Evolutionary conservation across 1,284 basidiomycete species (phyloP).

Genomic region (Fistulina hepatica): DNA sequence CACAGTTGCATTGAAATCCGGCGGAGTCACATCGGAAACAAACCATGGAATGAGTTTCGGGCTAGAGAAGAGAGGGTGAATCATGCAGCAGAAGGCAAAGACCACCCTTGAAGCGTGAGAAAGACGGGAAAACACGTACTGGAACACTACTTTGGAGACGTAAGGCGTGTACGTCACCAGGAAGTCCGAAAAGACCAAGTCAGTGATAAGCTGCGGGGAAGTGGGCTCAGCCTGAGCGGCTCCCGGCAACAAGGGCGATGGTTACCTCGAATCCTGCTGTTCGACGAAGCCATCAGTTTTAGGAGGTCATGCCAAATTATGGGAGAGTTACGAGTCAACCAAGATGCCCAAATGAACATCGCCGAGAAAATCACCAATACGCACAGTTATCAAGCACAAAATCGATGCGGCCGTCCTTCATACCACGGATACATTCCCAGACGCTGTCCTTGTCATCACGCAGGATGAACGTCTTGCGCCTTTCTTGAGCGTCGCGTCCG

Average conservation of each 20-base stretch:
- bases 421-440: conserved; percentile 56
- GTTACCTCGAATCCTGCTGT: conserved; percentile 80
- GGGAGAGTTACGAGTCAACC: background rate
- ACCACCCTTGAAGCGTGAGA: background rate
- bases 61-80: conserved; percentile 28
- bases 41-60: conserved; percentile 91
- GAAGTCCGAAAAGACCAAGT: conserved; percentile 92
- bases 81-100: conserved; percentile 8
- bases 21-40: conserved; percentile 81
- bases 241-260: background rate
- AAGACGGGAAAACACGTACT: conserved; percentile 48
- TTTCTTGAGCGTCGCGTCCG: conserved; percentile 65
- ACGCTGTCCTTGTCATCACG: conserved; percentile 71
- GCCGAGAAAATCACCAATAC: conserved; percentile 13
- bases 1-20: conserved; percentile 57
- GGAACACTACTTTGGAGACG: conserved; percentile 75
- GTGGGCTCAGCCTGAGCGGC: conserved; percentile 4
- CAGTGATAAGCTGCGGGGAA: conserved; percentile 74
- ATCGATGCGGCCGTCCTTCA: conserved; percentile 61
- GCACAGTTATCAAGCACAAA: conserved; percentile 88
- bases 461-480: conserved; percentile 70
- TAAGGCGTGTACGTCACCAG: conserved; percentile 80
- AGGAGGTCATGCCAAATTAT: no score
- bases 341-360: conserved; percentile 1
- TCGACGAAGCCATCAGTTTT: no score